Base-by-base conservation (phyloP, 2,329 filamentous ascomycete species). In the Aureobasidium namibiae region DNA sequence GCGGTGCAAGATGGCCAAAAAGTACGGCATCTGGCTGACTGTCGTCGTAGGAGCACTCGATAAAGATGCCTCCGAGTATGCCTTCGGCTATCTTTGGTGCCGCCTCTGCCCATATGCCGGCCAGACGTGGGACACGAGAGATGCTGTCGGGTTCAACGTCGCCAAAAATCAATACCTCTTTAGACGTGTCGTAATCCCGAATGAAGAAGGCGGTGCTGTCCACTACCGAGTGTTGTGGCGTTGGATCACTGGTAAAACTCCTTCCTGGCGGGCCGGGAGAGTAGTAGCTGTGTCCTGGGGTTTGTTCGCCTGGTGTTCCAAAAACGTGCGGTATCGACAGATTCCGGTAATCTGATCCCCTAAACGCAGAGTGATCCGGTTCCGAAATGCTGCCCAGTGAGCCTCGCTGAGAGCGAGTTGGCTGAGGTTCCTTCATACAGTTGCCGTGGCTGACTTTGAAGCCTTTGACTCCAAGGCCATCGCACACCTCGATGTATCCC, bases 181-280 rank as follows among this genome's bases (percentile, higher is more conserved):
- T 81, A 1, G 83, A 82, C 0, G 84, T 88, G 9, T 68, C 65
- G 26, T 61, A 62, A 38, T 70, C 68, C 38, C 90, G 88, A 64
- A 99, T 88, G 72, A 99, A 97, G 73, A 92, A 97, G 0, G 90
- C 92, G 18, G 91, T 94, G 63, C 90, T 95, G 70, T 96, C 90
- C 61, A 90, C 87, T 1, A 91, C 88, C 65, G 87, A 91, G 72
- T 71, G 67, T 41, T 56, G 52, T 31, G 70, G 67, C 41, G 45
- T 54, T 14, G 59, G 52, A 24, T 56, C 60, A 39, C 54, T 60
- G 39, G 39, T 57, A 45, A 31, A 60, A 56, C n/a, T 48, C 41
- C 39, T 56, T 16, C 54, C 31, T 11, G 48, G 54, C 6, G 42
- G 21, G 5, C 33, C 38, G 11, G 54, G 54, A 21, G 54, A 46